These are phyloP conservation scores for Ceratobasidium sp. DNA, from an alignment of 1,284 basidiomycete species.

Conservation along the genomic window DNA sequence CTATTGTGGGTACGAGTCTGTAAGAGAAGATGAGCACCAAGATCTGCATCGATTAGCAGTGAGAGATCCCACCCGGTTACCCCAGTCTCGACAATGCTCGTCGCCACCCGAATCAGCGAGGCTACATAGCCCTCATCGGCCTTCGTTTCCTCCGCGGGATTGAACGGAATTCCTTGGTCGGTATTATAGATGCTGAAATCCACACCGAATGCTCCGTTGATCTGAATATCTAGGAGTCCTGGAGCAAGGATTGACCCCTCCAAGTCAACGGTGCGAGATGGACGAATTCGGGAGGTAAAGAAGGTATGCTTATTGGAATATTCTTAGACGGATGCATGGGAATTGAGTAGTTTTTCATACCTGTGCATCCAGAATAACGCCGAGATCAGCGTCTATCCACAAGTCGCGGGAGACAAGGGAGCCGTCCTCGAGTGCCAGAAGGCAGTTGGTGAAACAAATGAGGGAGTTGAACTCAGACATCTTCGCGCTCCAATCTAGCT, in stretches of 20 bases:
- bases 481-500: neutral
- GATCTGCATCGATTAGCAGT: slow-evolving; percentile 10
- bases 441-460: slow-evolving; percentile 87
- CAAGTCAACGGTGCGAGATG: slow-evolving; percentile 73
- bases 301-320: slow-evolving; percentile 69
- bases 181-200: slow-evolving; percentile 86
- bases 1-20: slow-evolving; percentile 41
- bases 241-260: slow-evolving; percentile 82
- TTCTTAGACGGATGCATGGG: neutral
- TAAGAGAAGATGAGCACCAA: neutral
- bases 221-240: slow-evolving; percentile 83
- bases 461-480: slow-evolving; percentile 66
- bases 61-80: slow-evolving; percentile 80
- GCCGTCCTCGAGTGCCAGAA: slow-evolving; percentile 81
- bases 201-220: slow-evolving; percentile 91
- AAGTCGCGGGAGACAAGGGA: slow-evolving; percentile 75
- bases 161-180: slow-evolving; percentile 27
- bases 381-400: slow-evolving; percentile 80
- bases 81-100: slow-evolving; percentile 86
- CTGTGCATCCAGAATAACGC: slow-evolving; percentile 79
- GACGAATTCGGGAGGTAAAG: slow-evolving; percentile 69
- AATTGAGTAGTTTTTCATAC: slow-evolving; percentile 57
- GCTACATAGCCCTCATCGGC: slow-evolving; percentile 74
- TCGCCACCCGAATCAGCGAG: slow-evolving; percentile 79
- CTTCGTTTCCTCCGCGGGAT: slow-evolving; percentile 48